Evolutionary conservation across 2,329 filamentous ascomycete genomes (phyloP).

Genomic region (Colletotrichum coccodes): DNA sequence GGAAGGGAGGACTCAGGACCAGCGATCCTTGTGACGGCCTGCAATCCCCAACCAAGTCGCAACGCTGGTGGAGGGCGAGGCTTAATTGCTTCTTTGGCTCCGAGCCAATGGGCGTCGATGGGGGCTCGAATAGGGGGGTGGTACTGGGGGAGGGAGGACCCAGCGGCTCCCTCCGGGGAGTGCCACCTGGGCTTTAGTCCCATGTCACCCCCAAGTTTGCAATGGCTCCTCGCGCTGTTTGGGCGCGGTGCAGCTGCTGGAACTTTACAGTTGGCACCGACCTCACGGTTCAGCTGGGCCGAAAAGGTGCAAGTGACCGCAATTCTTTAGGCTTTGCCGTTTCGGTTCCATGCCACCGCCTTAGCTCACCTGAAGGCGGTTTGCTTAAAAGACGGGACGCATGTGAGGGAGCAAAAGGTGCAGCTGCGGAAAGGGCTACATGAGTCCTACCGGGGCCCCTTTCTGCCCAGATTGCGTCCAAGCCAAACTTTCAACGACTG

Average conservation of each 20-base stretch:
- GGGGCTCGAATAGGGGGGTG: conserved; percentile 21
- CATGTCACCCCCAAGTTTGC: conserved; percentile 18
- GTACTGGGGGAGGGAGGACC: not conserved
- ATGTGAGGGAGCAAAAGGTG: not conserved
- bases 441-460: conserved; percentile 1
- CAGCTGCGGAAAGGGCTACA: not conserved
- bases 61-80: conserved; percentile 24
- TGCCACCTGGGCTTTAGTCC: not conserved
- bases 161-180: conserved; percentile 24
- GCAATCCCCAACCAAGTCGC: conserved; percentile 26
- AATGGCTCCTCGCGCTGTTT: conserved; percentile 17
- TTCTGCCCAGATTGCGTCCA: conserved; percentile 5
- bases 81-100: conserved; percentile 32
- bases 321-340: not conserved
- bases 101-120: conserved; percentile 25
- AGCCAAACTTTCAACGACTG: not conserved
- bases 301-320: not conserved
- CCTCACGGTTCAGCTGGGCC: not conserved
- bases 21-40: conserved; percentile 24
- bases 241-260: conserved; percentile 21
- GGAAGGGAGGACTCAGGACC: conserved; percentile 11
- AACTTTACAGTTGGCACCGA: conserved; percentile 18
- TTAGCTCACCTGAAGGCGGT: not conserved
- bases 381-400: not conserved
- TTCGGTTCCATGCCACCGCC: not conserved